Percentiles rank a stretch among this genome's conserved stretches.
These are phyloP conservation scores for Wickerhamomyces strasburgensis DNA, from an alignment of 805 yeast species.

Conservation along the genomic window DNA sequence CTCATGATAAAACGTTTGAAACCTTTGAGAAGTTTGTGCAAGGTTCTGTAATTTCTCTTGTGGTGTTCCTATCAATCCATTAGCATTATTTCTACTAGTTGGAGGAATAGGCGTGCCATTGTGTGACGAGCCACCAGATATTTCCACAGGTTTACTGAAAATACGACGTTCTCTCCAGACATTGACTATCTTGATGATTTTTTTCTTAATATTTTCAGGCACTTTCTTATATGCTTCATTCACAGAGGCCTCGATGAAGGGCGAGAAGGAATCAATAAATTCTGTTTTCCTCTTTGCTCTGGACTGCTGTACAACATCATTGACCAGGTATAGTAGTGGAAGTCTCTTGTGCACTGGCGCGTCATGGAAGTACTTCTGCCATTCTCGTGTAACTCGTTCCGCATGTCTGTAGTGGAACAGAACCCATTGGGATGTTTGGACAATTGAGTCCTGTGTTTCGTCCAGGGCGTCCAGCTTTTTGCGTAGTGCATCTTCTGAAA, in stretches of 20 bases:
- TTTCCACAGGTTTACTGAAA: conserved; percentile 24
- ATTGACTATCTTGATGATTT: conserved; percentile 44
- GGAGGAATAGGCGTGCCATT: no score
- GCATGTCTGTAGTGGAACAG: conserved; percentile 63
- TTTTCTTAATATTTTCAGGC: conserved; percentile 22
- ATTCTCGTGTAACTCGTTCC: conserved; percentile 43
- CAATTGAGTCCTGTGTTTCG: conserved; percentile 69
- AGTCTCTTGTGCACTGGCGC: conserved; percentile 40
- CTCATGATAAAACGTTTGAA: conserved; percentile 20
- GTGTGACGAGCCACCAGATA: conserved; percentile 11
- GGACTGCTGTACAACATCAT: conserved; percentile 79
- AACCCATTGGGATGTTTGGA: conserved; percentile 69
- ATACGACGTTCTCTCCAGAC: conserved; percentile 57
- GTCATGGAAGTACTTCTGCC: conserved; percentile 38
- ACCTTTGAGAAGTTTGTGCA: conserved; percentile 10
- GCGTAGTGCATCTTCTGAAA: conserved; percentile 43
- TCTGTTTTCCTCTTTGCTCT: conserved; percentile 55
- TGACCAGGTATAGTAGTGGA: conserved; percentile 63
- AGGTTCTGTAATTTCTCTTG: conserved; percentile 13
- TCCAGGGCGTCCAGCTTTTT: conserved; percentile 42
- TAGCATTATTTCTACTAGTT: no score
- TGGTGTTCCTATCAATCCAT: no score
- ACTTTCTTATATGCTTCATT: conserved; percentile 21
- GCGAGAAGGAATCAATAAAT: conserved; percentile 53
- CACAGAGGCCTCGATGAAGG: conserved; percentile 40